Conservation (phyloP, 2,329 filamentous ascomycete genomes). For the Fusarium sp. region DNA sequence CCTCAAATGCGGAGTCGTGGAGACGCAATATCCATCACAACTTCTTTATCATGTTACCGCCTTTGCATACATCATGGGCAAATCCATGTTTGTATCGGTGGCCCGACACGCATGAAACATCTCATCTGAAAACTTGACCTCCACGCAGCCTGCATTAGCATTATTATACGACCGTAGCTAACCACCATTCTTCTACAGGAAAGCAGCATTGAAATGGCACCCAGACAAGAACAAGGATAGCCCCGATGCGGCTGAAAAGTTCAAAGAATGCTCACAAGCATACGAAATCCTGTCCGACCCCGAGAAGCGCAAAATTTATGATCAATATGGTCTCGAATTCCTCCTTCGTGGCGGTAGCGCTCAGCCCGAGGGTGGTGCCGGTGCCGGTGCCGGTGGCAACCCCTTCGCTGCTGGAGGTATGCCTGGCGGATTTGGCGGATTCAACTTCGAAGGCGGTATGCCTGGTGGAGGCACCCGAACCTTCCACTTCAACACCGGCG, state of each 20-base stretch:
- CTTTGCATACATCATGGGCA: neutral
- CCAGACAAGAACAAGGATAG: constrained; percentile 99
- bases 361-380: constrained; percentile 70
- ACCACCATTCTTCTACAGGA: constrained; percentile 64
- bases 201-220: constrained; percentile 90
- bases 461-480: constrained; percentile 61
- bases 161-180: constrained; percentile 47
- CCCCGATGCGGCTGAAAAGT: constrained; percentile 86
- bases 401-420: constrained; percentile 69
- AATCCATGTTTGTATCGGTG: constrained; percentile 1
- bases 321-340: constrained; percentile 94
- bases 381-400: constrained; percentile 65
- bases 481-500: constrained; percentile 73
- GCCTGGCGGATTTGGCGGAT: constrained; percentile 65
- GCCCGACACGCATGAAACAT: neutral
- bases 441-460: constrained; percentile 64
- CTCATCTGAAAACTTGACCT: neutral
- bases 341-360: constrained; percentile 82
- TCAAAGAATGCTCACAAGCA: constrained; percentile 97
- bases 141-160: neutral
- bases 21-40: neutral
- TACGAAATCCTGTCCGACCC: constrained; percentile 98
- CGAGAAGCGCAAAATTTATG: constrained; percentile 95
- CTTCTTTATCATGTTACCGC: neutral
- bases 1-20: constrained; percentile 7